Percentiles rank a stretch among this genome's conserved stretches.
Conservation (phyloP, 2,329 filamentous ascomycete species). For the Fusarium citri region DNA sequence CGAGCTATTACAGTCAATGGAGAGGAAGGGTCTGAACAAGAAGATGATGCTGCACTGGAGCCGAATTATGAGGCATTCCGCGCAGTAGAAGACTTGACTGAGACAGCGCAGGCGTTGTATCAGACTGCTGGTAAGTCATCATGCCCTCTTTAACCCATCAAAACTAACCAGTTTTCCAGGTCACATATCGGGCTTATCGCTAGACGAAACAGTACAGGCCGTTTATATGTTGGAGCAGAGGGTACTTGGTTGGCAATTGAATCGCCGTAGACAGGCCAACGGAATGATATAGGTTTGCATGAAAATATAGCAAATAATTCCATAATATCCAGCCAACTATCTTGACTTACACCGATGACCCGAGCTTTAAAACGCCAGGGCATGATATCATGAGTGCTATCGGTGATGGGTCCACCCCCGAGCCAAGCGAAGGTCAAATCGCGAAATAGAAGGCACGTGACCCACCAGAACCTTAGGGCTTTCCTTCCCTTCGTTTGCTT, state of each 20-base stretch:
- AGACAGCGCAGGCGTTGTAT: constrained; percentile 50
- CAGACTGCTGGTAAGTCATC: constrained; percentile 48
- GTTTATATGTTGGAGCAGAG: constrained; percentile 55
- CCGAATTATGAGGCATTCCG: constrained; percentile 49
- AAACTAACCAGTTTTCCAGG: constrained; percentile 42
- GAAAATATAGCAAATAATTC: neutral
- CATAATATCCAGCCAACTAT: neutral
- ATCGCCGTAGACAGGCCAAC: constrained; percentile 2
- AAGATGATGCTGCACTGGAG: constrained; percentile 1
- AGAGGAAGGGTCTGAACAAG: constrained; percentile 19
- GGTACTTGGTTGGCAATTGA: constrained; percentile 52
- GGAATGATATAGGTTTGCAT: neutral
- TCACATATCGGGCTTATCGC: constrained; percentile 49
- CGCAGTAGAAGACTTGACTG: constrained; percentile 48
- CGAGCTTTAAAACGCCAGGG: constrained; percentile 1
- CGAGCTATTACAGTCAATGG: constrained; percentile 23
- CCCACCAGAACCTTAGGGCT: constrained; percentile 52
- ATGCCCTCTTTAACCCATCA: neutral
- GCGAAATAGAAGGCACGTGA: constrained; percentile 45
- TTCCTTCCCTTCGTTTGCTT: constrained; percentile 44
- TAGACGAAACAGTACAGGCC: constrained; percentile 51
- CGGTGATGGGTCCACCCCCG: constrained; percentile 11
- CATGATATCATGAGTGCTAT: constrained; percentile 25
- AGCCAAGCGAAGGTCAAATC: neutral
- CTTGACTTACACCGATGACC: neutral